Base-by-base conservation (phyloP, 2,329 filamentous ascomycete species). In the Xylariales sp. region DNA sequence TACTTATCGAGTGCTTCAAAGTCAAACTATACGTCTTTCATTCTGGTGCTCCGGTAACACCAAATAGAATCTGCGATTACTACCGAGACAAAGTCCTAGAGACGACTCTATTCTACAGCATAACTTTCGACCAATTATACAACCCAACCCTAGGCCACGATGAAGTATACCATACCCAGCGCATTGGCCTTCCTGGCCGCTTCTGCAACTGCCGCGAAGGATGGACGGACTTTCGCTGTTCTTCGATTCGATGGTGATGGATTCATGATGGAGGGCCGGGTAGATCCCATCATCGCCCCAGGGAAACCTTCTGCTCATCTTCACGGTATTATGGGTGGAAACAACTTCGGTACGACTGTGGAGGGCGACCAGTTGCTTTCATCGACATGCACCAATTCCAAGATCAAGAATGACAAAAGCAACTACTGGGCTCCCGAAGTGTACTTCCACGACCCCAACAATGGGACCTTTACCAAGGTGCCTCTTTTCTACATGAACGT, bases 361-460 rank as follows among this genome's bases (percentile, higher is more conserved):
- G 78, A 72, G 31, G 85, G 80, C 52, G 68, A 77, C 43, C 68
- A 75, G 33, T 70, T 86, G 19, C 46, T 69, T 45, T 58, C 71
- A 42, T 86, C 83, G 22, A 71, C 74, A 19, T 91, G 86, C 70
- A 85, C 80, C 36, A 86, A 82, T 24, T 84, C 86, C 59, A 72
- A 74, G 46, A 71, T 86, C 57, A 78, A 73, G 52, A 77, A 76
- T 41, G 85, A 89, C 63, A 71, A 79, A 57, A 84, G 77, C 51
- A 84, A 84, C 62, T 90, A 91, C 69, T 90, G 86, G 86, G 80
- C 82, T 42, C 85, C 86, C 2, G 69, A 71, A 20, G 65, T 90
- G 3, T 89, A 82, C 64, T 88, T 83, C 63, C 66, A 72, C 50
- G 75, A 84, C 49, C 72, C 78, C 53, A 65, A 74, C 51, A 78